These are phyloP conservation scores for Fusarium tuaranense DNA, from an alignment of 2,329 filamentous ascomycete species.

Conservation along the genomic window DNA sequence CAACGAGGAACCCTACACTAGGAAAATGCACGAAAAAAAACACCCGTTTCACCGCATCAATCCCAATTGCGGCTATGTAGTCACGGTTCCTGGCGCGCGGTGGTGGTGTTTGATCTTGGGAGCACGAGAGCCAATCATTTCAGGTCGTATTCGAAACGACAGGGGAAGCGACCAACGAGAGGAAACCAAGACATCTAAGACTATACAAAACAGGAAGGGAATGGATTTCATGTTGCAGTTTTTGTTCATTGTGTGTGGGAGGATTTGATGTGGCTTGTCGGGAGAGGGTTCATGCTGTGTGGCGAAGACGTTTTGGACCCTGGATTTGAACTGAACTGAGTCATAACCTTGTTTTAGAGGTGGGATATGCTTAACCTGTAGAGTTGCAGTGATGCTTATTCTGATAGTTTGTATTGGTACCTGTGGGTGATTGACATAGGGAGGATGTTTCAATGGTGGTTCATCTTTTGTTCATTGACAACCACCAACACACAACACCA, in stretches of 20 bases:
- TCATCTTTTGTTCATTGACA: neutral
- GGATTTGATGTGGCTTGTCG: conserved; percentile 3
- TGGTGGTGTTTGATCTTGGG: conserved; percentile 30
- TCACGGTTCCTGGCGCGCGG: neutral
- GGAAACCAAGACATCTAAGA: neutral
- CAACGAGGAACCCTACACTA: conserved; percentile 4
- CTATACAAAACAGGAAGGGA: neutral
- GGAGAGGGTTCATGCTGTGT: conserved; percentile 6
- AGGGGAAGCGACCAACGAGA: conserved; percentile 1
- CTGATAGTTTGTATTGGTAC: rapidly evolving
- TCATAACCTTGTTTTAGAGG: conserved; percentile 12
- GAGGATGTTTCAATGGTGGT: neutral
- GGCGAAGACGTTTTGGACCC: conserved; percentile 6
- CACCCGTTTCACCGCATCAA: conserved; percentile 27
- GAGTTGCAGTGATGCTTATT: neutral
- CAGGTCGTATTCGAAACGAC: neutral
- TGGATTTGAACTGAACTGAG: conserved; percentile 27
- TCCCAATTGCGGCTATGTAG: conserved; percentile 1
- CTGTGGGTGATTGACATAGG: neutral
- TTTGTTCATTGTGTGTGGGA: no score
- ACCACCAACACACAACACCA: neutral
- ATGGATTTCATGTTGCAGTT: neutral
- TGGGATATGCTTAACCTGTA: rapidly evolving
- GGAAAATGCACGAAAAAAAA: conserved; percentile 8
- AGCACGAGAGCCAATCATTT: conserved; percentile 32